Percentiles rank a stretch among this genome's conserved stretches.
phyloP scores from a whole-genome alignment of 108 stramenopile genomes.

The Conticribra weissflogii region DNA sequence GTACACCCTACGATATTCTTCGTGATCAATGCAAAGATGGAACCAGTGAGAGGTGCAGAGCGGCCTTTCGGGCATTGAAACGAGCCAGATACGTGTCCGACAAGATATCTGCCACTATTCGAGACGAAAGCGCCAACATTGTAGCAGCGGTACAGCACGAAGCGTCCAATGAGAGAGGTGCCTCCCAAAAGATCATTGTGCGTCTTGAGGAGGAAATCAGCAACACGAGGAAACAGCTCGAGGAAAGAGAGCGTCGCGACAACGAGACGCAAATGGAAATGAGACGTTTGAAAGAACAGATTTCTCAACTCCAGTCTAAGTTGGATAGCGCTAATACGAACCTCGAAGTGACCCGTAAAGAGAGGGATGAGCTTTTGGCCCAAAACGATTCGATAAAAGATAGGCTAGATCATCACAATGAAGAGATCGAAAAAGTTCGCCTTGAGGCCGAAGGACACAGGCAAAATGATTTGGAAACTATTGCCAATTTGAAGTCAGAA shows the following conservation, averaged over 20 bases:
- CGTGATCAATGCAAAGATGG: slow-evolving; percentile 46
- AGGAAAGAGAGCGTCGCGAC: slow-evolving; percentile 23
- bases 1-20: slow-evolving; percentile 53
- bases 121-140: slow-evolving; percentile 51
- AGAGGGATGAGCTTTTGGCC: slow-evolving; percentile 43
- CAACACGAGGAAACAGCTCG: slow-evolving; percentile 38
- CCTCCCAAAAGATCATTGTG: slow-evolving; percentile 55
- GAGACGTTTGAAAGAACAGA: slow-evolving; percentile 23
- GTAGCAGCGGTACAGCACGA: slow-evolving; percentile 47
- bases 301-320: slow-evolving; percentile 20
- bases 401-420: slow-evolving; percentile 45
- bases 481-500: slow-evolving; percentile 52
- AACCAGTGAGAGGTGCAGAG: slow-evolving; percentile 43
- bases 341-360: slow-evolving; percentile 39
- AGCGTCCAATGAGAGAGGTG: slow-evolving; percentile 53
- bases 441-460: slow-evolving; percentile 30
- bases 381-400: slow-evolving; percentile 36
- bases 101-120: slow-evolving; percentile 44
- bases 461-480: slow-evolving; percentile 38
- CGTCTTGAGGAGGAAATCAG: slow-evolving; percentile 55
- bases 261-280: slow-evolving; percentile 27
- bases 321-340: slow-evolving; percentile 29
- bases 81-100: slow-evolving; percentile 46
- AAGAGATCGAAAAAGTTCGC: slow-evolving; percentile 28
- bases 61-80: slow-evolving; percentile 53